phyloP scores from a whole-genome alignment of 1,284 basidiomycete species.

The Laetiporus sulphureus region DNA sequence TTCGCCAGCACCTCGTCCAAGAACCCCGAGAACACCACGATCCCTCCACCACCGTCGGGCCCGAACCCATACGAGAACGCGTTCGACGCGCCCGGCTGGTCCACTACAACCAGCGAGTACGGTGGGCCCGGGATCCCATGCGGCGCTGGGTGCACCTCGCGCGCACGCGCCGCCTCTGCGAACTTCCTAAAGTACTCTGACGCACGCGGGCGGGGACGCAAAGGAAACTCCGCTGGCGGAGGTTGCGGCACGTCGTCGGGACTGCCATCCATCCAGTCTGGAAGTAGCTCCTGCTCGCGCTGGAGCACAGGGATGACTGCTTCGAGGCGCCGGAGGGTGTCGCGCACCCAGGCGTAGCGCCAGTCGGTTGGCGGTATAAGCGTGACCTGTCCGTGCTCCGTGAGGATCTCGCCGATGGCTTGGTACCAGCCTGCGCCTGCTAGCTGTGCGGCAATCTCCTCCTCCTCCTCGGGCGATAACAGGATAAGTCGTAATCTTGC shows the following conservation, averaged over 20 bases:
- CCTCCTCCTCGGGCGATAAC: constrained; percentile 86
- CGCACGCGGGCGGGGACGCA: constrained; percentile 65
- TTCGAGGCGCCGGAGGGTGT: constrained; percentile 72
- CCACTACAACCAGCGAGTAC: constrained; percentile 80
- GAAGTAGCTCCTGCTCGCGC: constrained; percentile 43
- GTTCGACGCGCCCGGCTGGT: constrained; percentile 71
- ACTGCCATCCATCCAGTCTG: constrained; percentile 48
- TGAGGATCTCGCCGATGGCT: constrained; percentile 73
- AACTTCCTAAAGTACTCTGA: constrained; percentile 55
- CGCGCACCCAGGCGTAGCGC: constrained; percentile 78
- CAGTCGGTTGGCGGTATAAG: constrained; percentile 71
- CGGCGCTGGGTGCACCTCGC: constrained; percentile 32
- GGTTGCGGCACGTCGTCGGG: constrained; percentile 53
- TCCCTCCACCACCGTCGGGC: constrained; percentile 80
- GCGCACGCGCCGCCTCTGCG: constrained; percentile 42
- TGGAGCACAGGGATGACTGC: constrained; percentile 58
- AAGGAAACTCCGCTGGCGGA: constrained; percentile 66
- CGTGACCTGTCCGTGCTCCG: constrained; percentile 56
- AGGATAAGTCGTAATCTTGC: constrained; percentile 78
- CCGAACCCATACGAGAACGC: constrained; percentile 93
- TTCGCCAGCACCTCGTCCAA: constrained; percentile 71
- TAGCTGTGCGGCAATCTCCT: constrained; percentile 71
- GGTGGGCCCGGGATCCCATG: constrained; percentile 74
- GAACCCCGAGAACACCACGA: constrained; percentile 87
- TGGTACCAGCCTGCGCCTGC: constrained; percentile 81